Evolutionary conservation across 116 monocot genomes (phyloP), one percentile per base, ranked within the genome.

Genomic region (Papilionanthe hybrid): DNA sequence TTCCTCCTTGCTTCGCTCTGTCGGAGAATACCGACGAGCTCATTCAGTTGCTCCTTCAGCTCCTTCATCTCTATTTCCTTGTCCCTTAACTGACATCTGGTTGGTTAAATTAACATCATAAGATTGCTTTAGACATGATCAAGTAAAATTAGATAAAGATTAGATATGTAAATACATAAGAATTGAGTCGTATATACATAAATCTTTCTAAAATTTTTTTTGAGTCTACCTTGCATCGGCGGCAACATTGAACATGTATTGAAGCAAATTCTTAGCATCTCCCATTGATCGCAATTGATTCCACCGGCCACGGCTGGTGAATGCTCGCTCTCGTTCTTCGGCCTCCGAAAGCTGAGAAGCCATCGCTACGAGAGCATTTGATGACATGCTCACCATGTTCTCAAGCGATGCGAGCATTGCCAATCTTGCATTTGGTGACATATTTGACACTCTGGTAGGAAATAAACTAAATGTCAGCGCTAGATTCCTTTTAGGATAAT

Each of bases 291-390:
- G 84, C 80, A 99, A 81, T 66, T 95, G 90, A 82, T 89, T 99
- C 95, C 95, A 99, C 25, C 92, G 86, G 30, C 95, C 93, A 78
- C 92, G 91, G 0, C 89, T 82, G 72, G 85, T 80, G 80, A 95
- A 93, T 49, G 85, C 82, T 55, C 90, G 87, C 71, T 95, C 95
- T 72, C 93, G 80, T 72, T 99, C 95, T 82, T 95, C 99, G 5
- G 95, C 99, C 68, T 99, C 95, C 32, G 95, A 95, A 75, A 99
- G 90, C 78, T 99, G 99, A 17, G 93, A 95, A 87, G 92, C 95
- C 92, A 95, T 93, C 20, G 95, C 99, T 19, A 93, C 89, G 63
- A 95, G 89, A 23, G 89, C 83, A 80, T 90, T 92, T 79, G 99
- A 95, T 78, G 99, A 95, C 72, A 99, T 93, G 76, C 79, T 89